Base-by-base conservation (phyloP, 2,329 filamentous ascomycete species). In the Colletotrichum liaoningense region DNA sequence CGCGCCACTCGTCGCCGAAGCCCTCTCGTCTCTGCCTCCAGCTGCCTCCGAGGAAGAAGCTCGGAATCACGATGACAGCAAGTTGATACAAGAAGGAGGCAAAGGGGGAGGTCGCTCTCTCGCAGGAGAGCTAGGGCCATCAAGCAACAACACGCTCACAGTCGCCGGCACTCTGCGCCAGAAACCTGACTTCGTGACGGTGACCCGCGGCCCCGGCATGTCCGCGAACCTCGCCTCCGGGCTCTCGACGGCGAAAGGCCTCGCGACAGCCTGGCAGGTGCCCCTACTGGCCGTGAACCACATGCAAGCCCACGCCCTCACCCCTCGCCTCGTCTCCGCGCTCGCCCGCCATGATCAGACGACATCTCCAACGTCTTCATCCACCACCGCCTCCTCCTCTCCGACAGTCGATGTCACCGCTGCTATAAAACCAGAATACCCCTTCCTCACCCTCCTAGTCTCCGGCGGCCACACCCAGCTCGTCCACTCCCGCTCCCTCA, bases 261-360 rank as follows among this genome's bases (percentile, higher is more conserved):
- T 98, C 24, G 91, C 95, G 0, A 87, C 94, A 24, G 95, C 94
- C 49, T 97, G 94, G 94, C 88, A 91, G 75, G 88, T 95, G 49
- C 95, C 96, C 3, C 85, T 98, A 38, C 82, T 98, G 1, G 97
- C 92, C 0, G 94, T 98, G 1, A 94, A 99, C 81, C 97, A 99
- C 82, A 98, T 99, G 97, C 95, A 98, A 81, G 97, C 95, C 12
- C 97, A 99, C 82, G 93, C 97, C 22, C 85, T 99, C 75, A 98
- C 97, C 22, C 94, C 96, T 19, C 89, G 95, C 11, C 88, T 99
- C 55, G 92, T 93, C 4, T 84, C 86, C 38, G 93, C 93, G 5
- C 82, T 96, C 73, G 80, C 86, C 74, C 24, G 77, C 75, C 28
- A 8, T n/a, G 46, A 19, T 0, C 22, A 14, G 28, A 11, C 64